A percentile compares a stretch with the other conserved stretches of the same genome.
Conservation (phyloP, 805 yeast genomes). For the Teunomyces stri region DNA sequence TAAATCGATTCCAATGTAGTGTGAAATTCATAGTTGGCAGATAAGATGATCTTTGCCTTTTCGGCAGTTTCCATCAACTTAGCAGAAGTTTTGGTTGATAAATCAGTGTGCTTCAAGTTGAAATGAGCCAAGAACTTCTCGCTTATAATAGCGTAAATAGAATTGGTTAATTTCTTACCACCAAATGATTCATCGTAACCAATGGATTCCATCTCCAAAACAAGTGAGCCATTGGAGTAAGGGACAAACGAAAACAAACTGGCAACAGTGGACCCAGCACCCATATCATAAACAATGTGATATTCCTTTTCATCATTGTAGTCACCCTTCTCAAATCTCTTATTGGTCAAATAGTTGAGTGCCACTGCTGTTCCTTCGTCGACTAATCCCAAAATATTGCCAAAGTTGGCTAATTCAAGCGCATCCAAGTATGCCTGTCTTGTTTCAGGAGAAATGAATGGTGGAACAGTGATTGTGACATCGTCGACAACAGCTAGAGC, state of each 20-base stretch:
- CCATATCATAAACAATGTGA: constrained; percentile 83
- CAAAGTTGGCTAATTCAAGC: constrained; percentile 63
- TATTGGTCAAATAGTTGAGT: constrained; percentile 67
- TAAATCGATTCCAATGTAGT: constrained; percentile 73
- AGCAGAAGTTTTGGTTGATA: constrained; percentile 54
- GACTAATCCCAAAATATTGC: constrained; percentile 61
- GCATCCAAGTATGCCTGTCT: constrained; percentile 73
- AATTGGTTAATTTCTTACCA: constrained; percentile 70
- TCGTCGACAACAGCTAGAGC: constrained; percentile 55
- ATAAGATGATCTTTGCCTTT: constrained; percentile 78
- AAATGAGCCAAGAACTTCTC: constrained; percentile 52
- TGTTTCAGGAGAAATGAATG: constrained; percentile 60
- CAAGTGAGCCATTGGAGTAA: constrained; percentile 37
- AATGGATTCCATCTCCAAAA: constrained; percentile 66
- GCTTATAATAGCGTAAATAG: constrained; percentile 58
- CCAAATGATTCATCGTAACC: constrained; percentile 69
- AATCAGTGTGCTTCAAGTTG: constrained; percentile 36
- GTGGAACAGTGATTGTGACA: constrained; percentile 76
- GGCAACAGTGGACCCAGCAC: constrained; percentile 88
- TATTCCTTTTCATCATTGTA: constrained; percentile 42
- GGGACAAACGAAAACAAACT: constrained; percentile 70
- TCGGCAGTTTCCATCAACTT: constrained; percentile 82
- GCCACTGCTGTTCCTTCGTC: constrained; percentile 95
- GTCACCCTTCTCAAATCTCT: constrained; percentile 35
- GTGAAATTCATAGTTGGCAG: constrained; percentile 83